phyloP scores from a whole-genome alignment of 805 yeast genomes.

The Starmerella bombicola region DNA sequence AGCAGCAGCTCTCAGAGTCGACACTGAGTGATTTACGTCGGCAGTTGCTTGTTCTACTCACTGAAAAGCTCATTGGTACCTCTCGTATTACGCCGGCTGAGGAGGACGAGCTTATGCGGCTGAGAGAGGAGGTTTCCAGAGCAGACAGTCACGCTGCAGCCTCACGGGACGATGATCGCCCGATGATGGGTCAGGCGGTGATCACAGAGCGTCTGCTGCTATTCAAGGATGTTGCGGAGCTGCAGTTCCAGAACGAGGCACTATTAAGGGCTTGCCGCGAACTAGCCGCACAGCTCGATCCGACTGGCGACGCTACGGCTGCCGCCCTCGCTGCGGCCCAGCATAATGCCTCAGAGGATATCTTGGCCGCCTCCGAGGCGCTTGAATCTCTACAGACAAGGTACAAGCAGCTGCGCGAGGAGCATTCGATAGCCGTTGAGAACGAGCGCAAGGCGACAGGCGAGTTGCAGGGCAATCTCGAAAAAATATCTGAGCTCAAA shows the following conservation, averaged over 20 bases:
- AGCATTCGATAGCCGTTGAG: constrained; percentile 1
- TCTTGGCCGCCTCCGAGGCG: constrained; percentile 28
- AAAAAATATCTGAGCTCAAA: not conserved
- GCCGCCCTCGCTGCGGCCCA: constrained; percentile 16
- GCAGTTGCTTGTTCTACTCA: constrained; percentile 65
- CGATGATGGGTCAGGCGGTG: constrained; percentile 24
- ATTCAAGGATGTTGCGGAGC: constrained; percentile 52
- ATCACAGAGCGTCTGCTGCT: constrained; percentile 63
- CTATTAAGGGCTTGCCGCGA: constrained; percentile 55
- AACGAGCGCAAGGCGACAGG: not conserved
- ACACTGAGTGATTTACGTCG: constrained; percentile 63
- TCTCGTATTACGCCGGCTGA: constrained; percentile 59
- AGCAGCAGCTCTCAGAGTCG: constrained; percentile 38
- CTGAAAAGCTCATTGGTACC: constrained; percentile 44
- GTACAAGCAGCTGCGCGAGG: not conserved
- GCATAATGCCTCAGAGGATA: constrained; percentile 25
- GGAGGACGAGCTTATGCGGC: constrained; percentile 45
- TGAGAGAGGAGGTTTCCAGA: constrained; percentile 31
- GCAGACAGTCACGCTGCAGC: too few species aligned
- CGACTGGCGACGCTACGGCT: constrained; percentile 6
- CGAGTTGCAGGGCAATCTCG: not conserved
- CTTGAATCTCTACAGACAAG: constrained; percentile 25
- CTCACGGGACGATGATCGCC: constrained; percentile 6
- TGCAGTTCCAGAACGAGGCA: constrained; percentile 64
- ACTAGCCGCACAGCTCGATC: constrained; percentile 42